Conservation (phyloP, 2,329 filamentous ascomycete species). For the Nectriaceae sp. region DNA sequence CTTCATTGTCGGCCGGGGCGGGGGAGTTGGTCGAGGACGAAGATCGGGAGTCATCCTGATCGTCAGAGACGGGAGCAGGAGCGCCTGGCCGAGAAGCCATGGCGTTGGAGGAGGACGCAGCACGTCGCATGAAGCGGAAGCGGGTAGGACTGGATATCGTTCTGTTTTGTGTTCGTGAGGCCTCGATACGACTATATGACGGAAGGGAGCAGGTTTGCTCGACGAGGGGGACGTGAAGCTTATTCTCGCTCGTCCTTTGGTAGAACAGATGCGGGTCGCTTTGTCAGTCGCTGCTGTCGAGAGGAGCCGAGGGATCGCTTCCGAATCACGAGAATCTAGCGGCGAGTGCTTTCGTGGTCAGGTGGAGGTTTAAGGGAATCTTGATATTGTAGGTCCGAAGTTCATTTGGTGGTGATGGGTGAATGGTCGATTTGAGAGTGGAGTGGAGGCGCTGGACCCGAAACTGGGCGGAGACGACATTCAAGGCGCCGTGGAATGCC, state of each 20-base stretch:
- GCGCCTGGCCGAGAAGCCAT: slow-evolving; percentile 28
- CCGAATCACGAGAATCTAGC: not conserved
- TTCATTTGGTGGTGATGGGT: not conserved
- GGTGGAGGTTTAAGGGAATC: not conserved
- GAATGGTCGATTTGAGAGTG: not conserved
- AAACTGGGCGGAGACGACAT: not conserved
- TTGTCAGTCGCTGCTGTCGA: not conserved
- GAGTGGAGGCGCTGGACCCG: not conserved
- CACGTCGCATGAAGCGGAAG: slow-evolving; percentile 1
- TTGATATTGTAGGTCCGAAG: not conserved
- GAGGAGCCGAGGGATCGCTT: not conserved
- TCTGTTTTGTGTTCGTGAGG: too few species aligned
- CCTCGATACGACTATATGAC: too few species aligned
- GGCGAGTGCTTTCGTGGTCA: not conserved
- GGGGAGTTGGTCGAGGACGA: slow-evolving; percentile 76
- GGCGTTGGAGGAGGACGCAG: slow-evolving; percentile 10
- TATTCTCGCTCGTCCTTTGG: not conserved
- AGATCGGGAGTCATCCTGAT: slow-evolving; percentile 56
- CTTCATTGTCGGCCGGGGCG: slow-evolving; percentile 77
- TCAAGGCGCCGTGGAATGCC: not conserved
- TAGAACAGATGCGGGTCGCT: not conserved
- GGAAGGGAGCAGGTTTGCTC: too few species aligned
- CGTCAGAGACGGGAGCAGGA: slow-evolving; percentile 32
- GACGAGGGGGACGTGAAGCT: too few species aligned
- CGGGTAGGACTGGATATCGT: not conserved